phyloP scores from a whole-genome alignment of 1,284 basidiomycete species.

The Trichosporon ovoides region DNA sequence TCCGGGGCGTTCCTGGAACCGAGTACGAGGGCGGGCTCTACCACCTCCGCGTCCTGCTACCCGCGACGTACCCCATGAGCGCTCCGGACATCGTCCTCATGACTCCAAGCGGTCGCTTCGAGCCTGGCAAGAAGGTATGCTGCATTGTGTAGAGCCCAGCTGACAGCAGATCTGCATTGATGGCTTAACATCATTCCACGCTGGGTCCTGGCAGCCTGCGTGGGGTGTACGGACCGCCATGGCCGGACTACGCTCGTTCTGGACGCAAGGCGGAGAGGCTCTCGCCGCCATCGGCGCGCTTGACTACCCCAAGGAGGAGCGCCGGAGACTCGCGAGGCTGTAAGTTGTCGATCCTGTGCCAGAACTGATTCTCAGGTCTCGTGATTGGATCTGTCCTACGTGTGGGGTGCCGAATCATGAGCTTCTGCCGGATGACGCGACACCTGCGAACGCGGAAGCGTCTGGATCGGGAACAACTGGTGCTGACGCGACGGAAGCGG shows the following conservation, averaged over 20 bases:
- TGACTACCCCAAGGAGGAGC: slow-evolving; percentile 70
- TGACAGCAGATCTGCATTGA: slow-evolving; percentile 71
- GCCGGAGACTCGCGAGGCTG: slow-evolving; percentile 72
- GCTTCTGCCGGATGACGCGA: slow-evolving; percentile 53
- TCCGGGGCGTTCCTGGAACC: slow-evolving; percentile 77
- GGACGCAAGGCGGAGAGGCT: slow-evolving; percentile 79
- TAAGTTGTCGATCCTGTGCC: no score
- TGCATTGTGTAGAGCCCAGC: not conserved
- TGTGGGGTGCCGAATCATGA: slow-evolving; percentile 65
- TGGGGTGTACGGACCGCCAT: slow-evolving; percentile 98
- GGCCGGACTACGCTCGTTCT: slow-evolving; percentile 83
- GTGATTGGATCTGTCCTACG: slow-evolving; percentile 72
- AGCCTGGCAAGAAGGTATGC: slow-evolving; percentile 85
- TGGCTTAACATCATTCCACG: slow-evolving; percentile 71
- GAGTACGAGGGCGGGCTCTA: slow-evolving; percentile 87
- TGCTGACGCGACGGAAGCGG: not conserved
- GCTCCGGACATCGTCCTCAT: slow-evolving; percentile 91
- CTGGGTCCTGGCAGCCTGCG: slow-evolving; percentile 77
- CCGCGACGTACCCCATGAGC: slow-evolving; percentile 88
- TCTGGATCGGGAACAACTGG: not conserved
- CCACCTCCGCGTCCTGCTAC: slow-evolving; percentile 84
- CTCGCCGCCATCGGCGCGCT: slow-evolving; percentile 86
- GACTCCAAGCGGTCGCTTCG: slow-evolving; percentile 91
- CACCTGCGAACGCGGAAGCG: not conserved
- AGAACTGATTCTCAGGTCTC: no score